Base-by-base conservation (phyloP, 2,329 filamentous ascomycete species). In the Xylariaceae sp. region DNA sequence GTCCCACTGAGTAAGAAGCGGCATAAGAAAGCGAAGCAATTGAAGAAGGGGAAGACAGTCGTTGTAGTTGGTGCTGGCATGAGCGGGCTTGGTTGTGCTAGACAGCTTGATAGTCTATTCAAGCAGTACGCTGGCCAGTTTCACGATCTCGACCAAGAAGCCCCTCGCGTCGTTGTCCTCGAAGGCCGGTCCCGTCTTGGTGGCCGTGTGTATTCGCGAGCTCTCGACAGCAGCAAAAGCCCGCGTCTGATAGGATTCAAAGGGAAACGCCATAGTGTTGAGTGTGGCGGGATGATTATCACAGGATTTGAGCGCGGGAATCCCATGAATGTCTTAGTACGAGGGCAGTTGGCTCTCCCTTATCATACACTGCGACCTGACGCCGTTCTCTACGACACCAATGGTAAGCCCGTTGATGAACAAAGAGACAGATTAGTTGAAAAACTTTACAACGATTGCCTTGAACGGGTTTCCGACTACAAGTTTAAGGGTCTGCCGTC, bases 251-350 rank as follows among this genome's bases (percentile, higher is more conserved):
- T 66, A 63, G 76, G 59, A 66, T 71, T 82, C 79, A 68, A 81
- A 72, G 79, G 76, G 9, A 80, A 77, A 55, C 76, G 83, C 46
- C 88, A 87, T 65, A 97, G 92, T 17, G 94, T 90, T 31, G 94
- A 99, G 69, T 95, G 97, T 86, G 94, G 94, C 28, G 94, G 93
- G 50, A 96, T 99, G 79, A 97, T 99, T 54, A 91, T 99, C 55
- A 97, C 95, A 33, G 94, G 94, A 0, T 99, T 97, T 67, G 91
- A 97, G 60, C 84, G 90, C 59, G 95, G 95, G 16, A 99, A 99
- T 63, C 94, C 94, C 5, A 75, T 99, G 61, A 95, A 97, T 67
- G 83, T 92, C 45, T 84, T 99, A 54, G 86, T 99, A 51, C 86
- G 94, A 60, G 92, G 90, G 14, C 95, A 99, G 70, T 79, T 99